Conservation (phyloP, 2,329 filamentous ascomycete species). For the Moelleriella libera region DNA sequence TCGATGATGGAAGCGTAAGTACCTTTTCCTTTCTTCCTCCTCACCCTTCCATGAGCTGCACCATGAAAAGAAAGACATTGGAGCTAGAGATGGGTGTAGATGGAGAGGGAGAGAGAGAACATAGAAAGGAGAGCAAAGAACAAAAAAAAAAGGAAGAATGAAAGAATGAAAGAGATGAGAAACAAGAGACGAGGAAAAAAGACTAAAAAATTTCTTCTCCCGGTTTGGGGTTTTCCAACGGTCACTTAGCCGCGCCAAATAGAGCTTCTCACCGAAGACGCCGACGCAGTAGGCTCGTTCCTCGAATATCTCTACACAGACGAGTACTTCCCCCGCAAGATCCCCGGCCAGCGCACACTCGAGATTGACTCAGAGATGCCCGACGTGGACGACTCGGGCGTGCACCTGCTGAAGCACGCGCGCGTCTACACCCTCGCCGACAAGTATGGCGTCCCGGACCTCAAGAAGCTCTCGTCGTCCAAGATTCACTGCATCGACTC, state of each 20-base stretch:
- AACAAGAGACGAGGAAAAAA: too few species aligned
- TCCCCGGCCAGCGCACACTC: slow-evolving; percentile 48
- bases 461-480: slow-evolving; percentile 65
- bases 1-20: slow-evolving; percentile 45
- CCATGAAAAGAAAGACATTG: background rate
- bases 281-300: slow-evolving; percentile 22
- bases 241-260: slow-evolving; percentile 44
- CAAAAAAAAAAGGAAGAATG: too few species aligned
- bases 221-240: too few species aligned
- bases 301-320: slow-evolving; percentile 27
- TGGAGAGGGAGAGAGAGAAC: too few species aligned
- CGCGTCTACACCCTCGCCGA: slow-evolving; percentile 81
- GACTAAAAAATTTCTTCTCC: too few species aligned
- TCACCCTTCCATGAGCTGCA: background rate
- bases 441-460: slow-evolving; percentile 51
- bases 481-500: slow-evolving; percentile 90
- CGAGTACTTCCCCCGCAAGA: slow-evolving; percentile 57
- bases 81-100: too few species aligned
- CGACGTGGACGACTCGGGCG: slow-evolving; percentile 59
- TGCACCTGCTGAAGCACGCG: slow-evolving; percentile 77
- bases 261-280: slow-evolving; percentile 34
- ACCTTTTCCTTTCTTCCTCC: too few species aligned
- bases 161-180: too few species aligned
- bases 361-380: slow-evolving; percentile 55
- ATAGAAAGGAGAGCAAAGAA: too few species aligned